Evolutionary conservation across 805 yeast genomes (phyloP), one percentile per base, ranked within the genome.

Genomic region (Suhomyces sp.): DNA sequence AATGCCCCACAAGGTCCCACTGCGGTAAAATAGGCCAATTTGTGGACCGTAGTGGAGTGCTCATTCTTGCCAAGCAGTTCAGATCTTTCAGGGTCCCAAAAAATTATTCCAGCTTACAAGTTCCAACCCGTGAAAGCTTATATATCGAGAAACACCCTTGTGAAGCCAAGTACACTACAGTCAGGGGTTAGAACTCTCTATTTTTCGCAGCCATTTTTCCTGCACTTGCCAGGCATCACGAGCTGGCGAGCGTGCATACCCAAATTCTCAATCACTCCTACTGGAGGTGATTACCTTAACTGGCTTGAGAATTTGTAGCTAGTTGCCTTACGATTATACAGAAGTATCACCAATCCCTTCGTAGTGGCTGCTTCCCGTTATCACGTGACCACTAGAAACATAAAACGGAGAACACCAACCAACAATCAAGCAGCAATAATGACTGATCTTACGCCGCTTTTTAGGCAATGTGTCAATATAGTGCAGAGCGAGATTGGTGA

Each of bases 381-480:
- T n/a, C 35, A 29, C 35, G 5, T 29, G 35, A 29, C 15, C 35
- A 17, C 29, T 9, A 25, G 29, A n/a, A n/a, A 25, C 12, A 25
- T 25, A 25, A 9, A 10, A 2, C 29, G 29, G 29, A 25, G 6
- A 27, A 6, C 43, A 39, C 21, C 22, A 13, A 15, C 6, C 7
- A 37, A 17, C 43, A 39, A 19, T 4, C 44, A 39, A 8, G 21
- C 12, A 19, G 21, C 6, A 17, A n/a, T 3, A 44, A 79, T 79
- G 82, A 60, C 80, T 8, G 82, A 80, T 55, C 65, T 75, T 49
- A 80, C 83, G 3, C 79, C 80, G 2, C 61, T 77, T 37, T 80
- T 80, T 62, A 59, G 60, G 29, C 77, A 77, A 55, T 79, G 83
- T 57, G 78, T 77, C 4, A 53, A 63, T 3, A 78, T 80, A n/a